Evolutionary conservation across 441 rosid species (phyloP), one percentile per base, ranked within the genome.

Genomic region (Adansonia grandidieri): DNA sequence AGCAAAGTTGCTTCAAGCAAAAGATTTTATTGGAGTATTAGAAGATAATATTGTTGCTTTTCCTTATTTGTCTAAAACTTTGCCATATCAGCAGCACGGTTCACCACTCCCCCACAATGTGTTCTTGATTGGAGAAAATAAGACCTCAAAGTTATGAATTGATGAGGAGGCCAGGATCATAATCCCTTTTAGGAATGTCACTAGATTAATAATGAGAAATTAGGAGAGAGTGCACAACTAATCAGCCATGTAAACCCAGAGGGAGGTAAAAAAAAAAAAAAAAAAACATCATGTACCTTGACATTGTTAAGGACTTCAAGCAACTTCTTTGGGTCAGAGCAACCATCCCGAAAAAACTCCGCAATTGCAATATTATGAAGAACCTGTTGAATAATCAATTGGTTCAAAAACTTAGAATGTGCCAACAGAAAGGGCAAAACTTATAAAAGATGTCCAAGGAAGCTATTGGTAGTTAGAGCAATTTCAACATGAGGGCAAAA

Each of bases 341-440:
- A 92, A 79, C 89, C 92, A 79, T 92, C 89, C 66, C 85, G 86
- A 80, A 91, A 88, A 85, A 85, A 93, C 79, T 93, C 97, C 9
- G 87, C 89, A 77, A 97, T 88, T 64, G 98, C 96, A 84, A 92
- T 95, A 78, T 97, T 97, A 86, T 97, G 99, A 80, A 91, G 90
- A 83, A 97, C 87, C 99, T 97, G 86, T 77, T 47, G 69, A 73
- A 32, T 64, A 40, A 67, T 64, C 72, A 71, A 19, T 66, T 51
- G 37, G 37, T 20, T 53, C 61, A 22, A 76, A 65, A 40, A 53
- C 15, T 37, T n/a, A 53, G 37, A 71, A 48, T 10, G 17, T 6
- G 14, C 5, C 40, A 53, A 37, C 32, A 48, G 64, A 61, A 50
- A 61, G 76, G 2, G 48, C 0, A 32, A 24, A 24, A 69, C 1